These are phyloP conservation scores for Diaporthe ilicicola DNA, from an alignment of 2,329 filamentous ascomycete genomes.

Conservation along the genomic window DNA sequence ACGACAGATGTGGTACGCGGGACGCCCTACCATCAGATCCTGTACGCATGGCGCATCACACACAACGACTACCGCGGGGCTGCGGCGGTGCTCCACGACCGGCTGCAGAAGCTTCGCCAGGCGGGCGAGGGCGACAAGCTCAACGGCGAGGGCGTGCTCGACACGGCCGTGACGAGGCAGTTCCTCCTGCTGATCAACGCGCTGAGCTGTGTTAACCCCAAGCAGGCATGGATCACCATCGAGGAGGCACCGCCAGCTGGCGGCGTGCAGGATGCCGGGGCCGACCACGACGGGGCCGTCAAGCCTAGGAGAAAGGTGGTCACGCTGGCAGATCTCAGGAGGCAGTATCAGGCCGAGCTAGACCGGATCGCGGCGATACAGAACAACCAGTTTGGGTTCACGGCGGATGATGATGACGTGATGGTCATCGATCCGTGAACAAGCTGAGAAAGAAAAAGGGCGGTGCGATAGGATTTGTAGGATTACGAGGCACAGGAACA, in stretches of 20 bases:
- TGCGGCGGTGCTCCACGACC: conserved; percentile 68
- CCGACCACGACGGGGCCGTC: conserved; percentile 17
- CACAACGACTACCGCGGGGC: conserved; percentile 87
- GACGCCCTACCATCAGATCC: conserved; percentile 83
- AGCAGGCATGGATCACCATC: conserved; percentile 83
- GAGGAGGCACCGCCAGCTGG: conserved; percentile 49
- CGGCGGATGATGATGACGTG: conserved; percentile 50
- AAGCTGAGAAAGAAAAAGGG: conserved; percentile 47
- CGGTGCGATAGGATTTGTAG: conserved; percentile 30
- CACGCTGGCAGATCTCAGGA: conserved; percentile 84
- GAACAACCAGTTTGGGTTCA: conserved; percentile 87
- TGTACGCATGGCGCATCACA: conserved; percentile 90
- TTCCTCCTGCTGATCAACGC: conserved; percentile 95
- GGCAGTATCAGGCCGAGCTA: conserved; percentile 88
- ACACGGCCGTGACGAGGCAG: conserved; percentile 74
- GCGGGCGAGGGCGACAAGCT: conserved; percentile 67
- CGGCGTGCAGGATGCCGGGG: conserved; percentile 22
- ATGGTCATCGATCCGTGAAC: conserved; percentile 48
- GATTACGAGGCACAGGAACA: conserved; percentile 14
- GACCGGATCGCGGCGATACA: conserved; percentile 89
- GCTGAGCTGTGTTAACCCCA: conserved; percentile 82
- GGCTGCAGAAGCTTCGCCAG: conserved; percentile 68
- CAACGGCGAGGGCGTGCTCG: conserved; percentile 63
- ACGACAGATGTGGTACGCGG: conserved; percentile 71
- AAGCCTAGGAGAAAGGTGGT: conserved; percentile 75